A percentile compares a stretch with the other conserved stretches of the same genome.
These are phyloP conservation scores for Oehlia diaphana DNA, from an alignment of 192 early-diverging fungal species.

Conservation along the genomic window DNA sequence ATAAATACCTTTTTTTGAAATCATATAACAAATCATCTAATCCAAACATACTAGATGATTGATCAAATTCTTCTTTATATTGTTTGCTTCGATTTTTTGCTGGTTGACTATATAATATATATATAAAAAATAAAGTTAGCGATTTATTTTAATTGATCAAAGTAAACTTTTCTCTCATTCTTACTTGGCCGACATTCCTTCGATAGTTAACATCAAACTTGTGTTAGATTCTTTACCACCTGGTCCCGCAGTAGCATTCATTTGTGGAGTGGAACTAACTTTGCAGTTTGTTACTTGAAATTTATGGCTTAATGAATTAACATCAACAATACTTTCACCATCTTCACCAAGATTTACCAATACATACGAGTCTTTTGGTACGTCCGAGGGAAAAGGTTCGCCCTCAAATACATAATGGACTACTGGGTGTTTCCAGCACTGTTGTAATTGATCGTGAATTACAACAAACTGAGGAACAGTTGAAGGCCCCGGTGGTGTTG, in stretches of 20 bases:
- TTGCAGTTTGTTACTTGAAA: conserved; percentile 44
- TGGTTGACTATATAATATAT: conserved; percentile 16
- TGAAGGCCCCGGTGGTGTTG: conserved; percentile 3
- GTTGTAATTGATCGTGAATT: conserved; percentile 40
- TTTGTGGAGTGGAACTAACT: conserved; percentile 31
- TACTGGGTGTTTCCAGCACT: conserved; percentile 42
- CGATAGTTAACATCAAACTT: conserved; percentile 35
- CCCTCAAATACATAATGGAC: conserved; percentile 51
- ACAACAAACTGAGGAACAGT: conserved; percentile 49
- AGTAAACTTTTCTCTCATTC: neutral
- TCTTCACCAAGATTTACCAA: conserved; percentile 38
- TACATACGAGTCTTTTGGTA: conserved; percentile 40
- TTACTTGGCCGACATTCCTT: conserved; percentile 39
- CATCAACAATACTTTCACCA: conserved; percentile 27
- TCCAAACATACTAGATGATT: conserved; percentile 28
- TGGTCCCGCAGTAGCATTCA: conserved; percentile 16
- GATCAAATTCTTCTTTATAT: conserved; percentile 25
- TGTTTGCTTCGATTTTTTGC: neutral
- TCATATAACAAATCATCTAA: conserved; percentile 35
- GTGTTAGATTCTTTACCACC: conserved; percentile 14
- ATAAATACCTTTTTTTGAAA: conserved; percentile 34
- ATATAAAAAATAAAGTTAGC: conserved; percentile 3
- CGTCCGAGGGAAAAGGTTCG: conserved; percentile 34
- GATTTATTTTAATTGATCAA: neutral
- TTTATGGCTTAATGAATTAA: conserved; percentile 42